These are phyloP conservation scores for Gaeumannomyces tritici DNA, from an alignment of 2,329 filamentous ascomycete genomes.

Conservation along the genomic window DNA sequence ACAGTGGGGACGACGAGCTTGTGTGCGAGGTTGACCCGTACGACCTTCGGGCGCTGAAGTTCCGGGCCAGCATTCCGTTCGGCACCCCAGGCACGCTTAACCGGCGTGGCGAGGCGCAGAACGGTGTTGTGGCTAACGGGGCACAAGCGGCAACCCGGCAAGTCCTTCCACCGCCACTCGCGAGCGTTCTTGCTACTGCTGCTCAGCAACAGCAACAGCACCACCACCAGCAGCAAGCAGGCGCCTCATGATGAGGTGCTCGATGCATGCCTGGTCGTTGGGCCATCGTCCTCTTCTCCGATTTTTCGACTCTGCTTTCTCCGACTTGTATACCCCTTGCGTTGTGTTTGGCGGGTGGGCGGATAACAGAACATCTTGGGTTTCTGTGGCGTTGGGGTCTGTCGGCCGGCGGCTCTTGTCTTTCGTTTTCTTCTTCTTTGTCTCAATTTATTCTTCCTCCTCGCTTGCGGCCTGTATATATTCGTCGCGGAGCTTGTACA, in stretches of 20 bases:
- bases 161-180: slow-evolving; percentile 12
- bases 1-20: slow-evolving; percentile 69
- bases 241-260: background rate
- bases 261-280: background rate
- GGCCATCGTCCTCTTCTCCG: background rate
- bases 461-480: background rate
- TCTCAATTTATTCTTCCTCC: background rate
- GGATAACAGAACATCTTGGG: background rate
- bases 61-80: slow-evolving; percentile 48
- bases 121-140: slow-evolving; percentile 1
- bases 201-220: slow-evolving; percentile 5
- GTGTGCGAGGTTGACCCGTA: slow-evolving; percentile 69
- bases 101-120: slow-evolving; percentile 5
- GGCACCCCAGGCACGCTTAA: background rate
- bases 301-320: background rate
- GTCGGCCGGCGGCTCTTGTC: background rate
- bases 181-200: background rate
- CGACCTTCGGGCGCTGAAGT: slow-evolving; percentile 48
- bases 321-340: slow-evolving; percentile 3
- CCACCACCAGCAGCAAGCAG: slow-evolving; percentile 14
- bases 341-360: background rate
- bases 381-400: background rate
- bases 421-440: background rate
- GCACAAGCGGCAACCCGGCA: slow-evolving; percentile 6
- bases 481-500: background rate